Percentiles rank a stretch among this genome's conserved stretches.
Evolutionary conservation across 2,329 filamentous ascomycete genomes (phyloP).

Genomic region (Arthrobotrys conoides): DNA sequence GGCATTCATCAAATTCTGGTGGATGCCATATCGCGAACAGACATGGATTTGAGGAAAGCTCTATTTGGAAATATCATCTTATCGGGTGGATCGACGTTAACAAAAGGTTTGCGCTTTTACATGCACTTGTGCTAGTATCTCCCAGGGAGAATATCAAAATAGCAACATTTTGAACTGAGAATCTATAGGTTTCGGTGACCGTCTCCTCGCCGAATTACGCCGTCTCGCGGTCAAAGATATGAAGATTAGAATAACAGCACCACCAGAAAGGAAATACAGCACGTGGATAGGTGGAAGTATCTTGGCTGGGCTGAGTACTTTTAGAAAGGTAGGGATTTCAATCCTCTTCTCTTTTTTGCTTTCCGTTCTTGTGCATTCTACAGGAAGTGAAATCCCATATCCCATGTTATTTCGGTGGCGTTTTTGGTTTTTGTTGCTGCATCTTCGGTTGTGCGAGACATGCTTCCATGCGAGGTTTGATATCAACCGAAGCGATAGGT

Average conservation of each 20-base stretch:
- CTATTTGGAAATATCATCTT: slow-evolving; percentile 97
- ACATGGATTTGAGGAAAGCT: slow-evolving; percentile 93
- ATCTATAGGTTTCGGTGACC: slow-evolving; percentile 81
- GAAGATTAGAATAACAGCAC: slow-evolving; percentile 99
- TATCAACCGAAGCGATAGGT: slow-evolving; percentile 40
- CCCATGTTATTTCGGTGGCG: slow-evolving; percentile 51
- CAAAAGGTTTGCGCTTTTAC: slow-evolving; percentile 74
- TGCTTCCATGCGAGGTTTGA: slow-evolving; percentile 35
- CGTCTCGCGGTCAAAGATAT: slow-evolving; percentile 96
- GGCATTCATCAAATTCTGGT: slow-evolving; percentile 98
- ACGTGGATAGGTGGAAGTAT: slow-evolving; percentile 99
- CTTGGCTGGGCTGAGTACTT: slow-evolving; percentile 94
- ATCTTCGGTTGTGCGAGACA: slow-evolving; percentile 40
- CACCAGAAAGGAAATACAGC: slow-evolving; percentile 96
- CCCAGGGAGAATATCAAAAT: slow-evolving; percentile 16
- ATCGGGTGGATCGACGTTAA: slow-evolving; percentile 94
- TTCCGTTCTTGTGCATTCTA: neutral
- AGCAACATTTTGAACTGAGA: neutral
- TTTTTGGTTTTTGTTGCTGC: slow-evolving; percentile 35
- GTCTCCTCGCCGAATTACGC: slow-evolving; percentile 91
- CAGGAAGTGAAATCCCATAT: slow-evolving; percentile 38
- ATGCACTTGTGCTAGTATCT: slow-evolving; percentile 10
- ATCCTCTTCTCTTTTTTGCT: neutral
- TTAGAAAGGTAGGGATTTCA: slow-evolving; percentile 82
- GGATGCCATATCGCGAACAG: slow-evolving; percentile 93